These are phyloP conservation scores for Parachaetomium inaequale DNA, from an alignment of 495 filamentous ascomycete species.

Conservation along the genomic window DNA sequence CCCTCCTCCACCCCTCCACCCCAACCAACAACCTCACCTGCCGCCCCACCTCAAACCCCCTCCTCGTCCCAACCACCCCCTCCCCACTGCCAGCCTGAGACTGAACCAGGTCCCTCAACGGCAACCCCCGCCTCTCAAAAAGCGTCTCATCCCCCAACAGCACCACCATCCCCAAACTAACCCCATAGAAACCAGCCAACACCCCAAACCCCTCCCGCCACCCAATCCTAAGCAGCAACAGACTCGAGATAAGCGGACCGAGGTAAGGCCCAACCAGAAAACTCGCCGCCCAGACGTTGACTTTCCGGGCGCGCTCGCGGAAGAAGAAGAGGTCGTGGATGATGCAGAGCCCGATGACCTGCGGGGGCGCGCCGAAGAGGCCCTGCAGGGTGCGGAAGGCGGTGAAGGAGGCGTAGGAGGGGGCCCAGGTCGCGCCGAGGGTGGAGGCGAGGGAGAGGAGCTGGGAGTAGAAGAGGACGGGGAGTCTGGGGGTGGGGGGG, in stretches of 20 bases:
- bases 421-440: conserved; percentile 18
- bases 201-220: conserved; percentile 49
- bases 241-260: conserved; percentile 55
- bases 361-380: conserved; percentile 37
- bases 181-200: conserved; percentile 44
- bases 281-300: conserved; percentile 59
- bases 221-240: conserved; percentile 35
- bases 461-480: conserved; percentile 53
- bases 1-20: background rate
- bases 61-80: background rate
- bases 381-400: conserved; percentile 52
- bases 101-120: background rate
- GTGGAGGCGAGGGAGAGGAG: conserved; percentile 47
- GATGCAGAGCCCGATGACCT: conserved; percentile 59
- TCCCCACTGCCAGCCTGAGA: too few species aligned
- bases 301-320: conserved; percentile 55
- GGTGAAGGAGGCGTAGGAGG: conserved; percentile 48
- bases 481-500: conserved; percentile 41
- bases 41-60: background rate
- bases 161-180: conserved; percentile 43
- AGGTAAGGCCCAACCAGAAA: conserved; percentile 55
- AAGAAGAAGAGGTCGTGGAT: conserved; percentile 58
- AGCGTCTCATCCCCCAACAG: conserved; percentile 50
- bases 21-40: background rate
- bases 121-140: conserved; percentile 31